Evolutionary conservation across 441 rosid species (phyloP).

Genomic region (Populus hybrid): DNA sequence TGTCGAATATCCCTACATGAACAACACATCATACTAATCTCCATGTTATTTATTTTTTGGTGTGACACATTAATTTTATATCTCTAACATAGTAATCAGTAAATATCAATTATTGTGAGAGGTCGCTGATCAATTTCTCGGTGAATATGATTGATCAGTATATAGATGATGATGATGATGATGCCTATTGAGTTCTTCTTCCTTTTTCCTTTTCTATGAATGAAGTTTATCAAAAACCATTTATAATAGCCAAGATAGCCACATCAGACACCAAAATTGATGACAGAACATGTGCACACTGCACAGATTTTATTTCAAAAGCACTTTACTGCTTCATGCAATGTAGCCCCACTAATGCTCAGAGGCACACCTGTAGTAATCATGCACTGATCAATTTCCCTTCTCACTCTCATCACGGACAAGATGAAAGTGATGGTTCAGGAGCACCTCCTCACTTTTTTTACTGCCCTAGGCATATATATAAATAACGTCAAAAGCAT

Average conservation of each 20-base stretch:
- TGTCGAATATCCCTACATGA: slow-evolving; percentile 26
- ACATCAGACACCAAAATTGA: not conserved
- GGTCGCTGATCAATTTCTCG: not conserved
- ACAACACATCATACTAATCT: not conserved
- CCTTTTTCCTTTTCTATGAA: too few relatives aligned
- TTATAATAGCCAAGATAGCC: not conserved
- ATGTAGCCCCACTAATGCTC: not conserved
- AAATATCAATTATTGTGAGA: not conserved
- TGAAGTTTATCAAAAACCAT: not conserved
- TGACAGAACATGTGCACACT: not conserved
- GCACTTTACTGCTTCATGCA: not conserved
- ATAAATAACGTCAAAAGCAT: not conserved
- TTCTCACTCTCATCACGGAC: not conserved
- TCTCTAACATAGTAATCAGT: not conserved
- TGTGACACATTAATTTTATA: not conserved
- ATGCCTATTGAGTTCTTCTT: too few relatives aligned
- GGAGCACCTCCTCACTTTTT: not conserved
- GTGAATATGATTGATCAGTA: not conserved
- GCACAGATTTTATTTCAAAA: not conserved
- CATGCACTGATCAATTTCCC: not conserved
- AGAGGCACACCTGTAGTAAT: not conserved
- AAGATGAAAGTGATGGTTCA: not conserved
- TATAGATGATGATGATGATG: not conserved
- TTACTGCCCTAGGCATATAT: not conserved
- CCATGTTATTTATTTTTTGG: not conserved